Conservation (phyloP, 768 basidiomycete species). For the Boletus reticuloceps region DNA sequence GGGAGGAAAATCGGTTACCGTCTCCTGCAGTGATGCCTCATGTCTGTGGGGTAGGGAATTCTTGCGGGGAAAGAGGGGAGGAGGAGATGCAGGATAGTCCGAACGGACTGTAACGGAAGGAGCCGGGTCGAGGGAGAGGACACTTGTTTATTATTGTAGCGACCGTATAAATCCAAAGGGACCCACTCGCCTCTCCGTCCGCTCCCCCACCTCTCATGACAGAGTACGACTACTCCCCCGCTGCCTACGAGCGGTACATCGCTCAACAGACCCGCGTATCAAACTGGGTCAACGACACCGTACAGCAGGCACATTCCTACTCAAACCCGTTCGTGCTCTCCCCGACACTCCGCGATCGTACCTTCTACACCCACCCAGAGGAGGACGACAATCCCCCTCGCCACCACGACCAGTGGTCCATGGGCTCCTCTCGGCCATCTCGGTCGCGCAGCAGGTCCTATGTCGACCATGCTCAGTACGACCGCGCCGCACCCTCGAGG, state of each 20-base stretch:
- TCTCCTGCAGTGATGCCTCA: slow-evolving; percentile 1
- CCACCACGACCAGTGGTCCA: slow-evolving; percentile 20
- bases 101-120: background rate
- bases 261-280: slow-evolving; percentile 48
- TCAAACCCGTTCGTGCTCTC: slow-evolving; percentile 30
- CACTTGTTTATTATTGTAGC: background rate
- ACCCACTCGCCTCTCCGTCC: slow-evolving; percentile 6
- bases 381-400: background rate
- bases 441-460: slow-evolving; percentile 24
- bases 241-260: slow-evolving; percentile 46
- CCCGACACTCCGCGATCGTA: slow-evolving; percentile 28
- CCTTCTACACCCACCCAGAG: slow-evolving; percentile 24
- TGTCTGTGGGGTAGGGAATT: slow-evolving; percentile 23
- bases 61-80: slow-evolving; percentile 26
- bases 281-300: slow-evolving; percentile 49
- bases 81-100: background rate
- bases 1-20: background rate
- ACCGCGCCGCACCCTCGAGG: slow-evolving; percentile 14
- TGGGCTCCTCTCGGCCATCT: slow-evolving; percentile 22
- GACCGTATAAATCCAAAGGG: slow-evolving; percentile 7
- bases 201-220: slow-evolving; percentile 39
- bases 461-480: slow-evolving; percentile 19
- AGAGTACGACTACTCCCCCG: slow-evolving; percentile 61
- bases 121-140: background rate
- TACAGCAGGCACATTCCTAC: slow-evolving; percentile 25